phyloP scores from a whole-genome alignment of 1,284 basidiomycete genomes.

The Sporisorium scitamineum region DNA sequence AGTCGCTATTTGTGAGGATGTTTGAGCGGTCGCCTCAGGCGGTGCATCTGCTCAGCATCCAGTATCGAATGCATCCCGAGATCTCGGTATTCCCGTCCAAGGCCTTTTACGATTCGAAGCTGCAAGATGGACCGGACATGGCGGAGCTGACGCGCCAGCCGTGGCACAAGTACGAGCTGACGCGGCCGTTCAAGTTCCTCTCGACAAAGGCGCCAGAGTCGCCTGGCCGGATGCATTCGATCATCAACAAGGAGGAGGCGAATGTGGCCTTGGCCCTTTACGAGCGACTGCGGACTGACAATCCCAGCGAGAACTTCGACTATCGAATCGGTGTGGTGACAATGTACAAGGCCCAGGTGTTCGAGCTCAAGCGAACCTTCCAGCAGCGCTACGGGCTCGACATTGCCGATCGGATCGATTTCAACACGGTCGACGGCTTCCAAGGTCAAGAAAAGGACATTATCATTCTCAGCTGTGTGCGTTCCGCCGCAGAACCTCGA shows the following conservation, averaged over 20 bases:
- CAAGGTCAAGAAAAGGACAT: conserved; percentile 99
- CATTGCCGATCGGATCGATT: conserved; percentile 80
- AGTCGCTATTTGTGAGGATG: conserved; percentile 91
- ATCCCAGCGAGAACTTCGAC: conserved; percentile 75
- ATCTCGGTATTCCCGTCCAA: conserved; percentile 91
- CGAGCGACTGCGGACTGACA: conserved; percentile 77
- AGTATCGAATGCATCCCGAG: conserved; percentile 99
- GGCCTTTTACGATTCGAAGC: conserved; percentile 85
- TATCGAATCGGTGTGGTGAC: conserved; percentile 89
- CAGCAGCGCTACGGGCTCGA: conserved; percentile 79
- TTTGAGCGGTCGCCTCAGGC: conserved; percentile 82
- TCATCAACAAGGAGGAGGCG: conserved; percentile 83
- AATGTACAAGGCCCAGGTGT: conserved; percentile 93
- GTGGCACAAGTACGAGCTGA: conserved; percentile 85
- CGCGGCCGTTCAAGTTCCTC: conserved; percentile 91
- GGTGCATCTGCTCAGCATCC: conserved; percentile 93
- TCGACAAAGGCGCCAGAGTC: conserved; percentile 73
- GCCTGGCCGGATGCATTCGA: conserved; percentile 76
- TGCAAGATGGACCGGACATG: conserved; percentile 92
- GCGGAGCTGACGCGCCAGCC: conserved; percentile 81
- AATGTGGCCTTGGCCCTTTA: conserved; percentile 84
- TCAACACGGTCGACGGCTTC: conserved; percentile 99
- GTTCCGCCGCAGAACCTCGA: conserved; percentile 74
- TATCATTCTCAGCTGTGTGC: conserved; percentile 96
- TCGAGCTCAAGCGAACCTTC: conserved; percentile 81